Conservation (phyloP, 768 basidiomycete species). For the Lyophyllum decastes region DNA sequence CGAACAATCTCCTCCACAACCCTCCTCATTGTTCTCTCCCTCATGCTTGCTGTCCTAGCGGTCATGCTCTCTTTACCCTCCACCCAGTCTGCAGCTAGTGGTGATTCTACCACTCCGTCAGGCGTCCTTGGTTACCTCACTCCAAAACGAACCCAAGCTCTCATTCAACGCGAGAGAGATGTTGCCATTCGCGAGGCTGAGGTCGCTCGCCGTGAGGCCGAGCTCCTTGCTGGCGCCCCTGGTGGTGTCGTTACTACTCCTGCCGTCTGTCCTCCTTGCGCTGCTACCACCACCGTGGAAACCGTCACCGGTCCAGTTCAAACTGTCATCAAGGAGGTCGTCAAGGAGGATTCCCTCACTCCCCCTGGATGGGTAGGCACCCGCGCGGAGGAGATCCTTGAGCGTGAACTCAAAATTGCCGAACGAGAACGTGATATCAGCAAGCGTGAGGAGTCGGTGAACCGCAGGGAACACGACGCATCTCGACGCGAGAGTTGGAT, state of each 20-base stretch:
- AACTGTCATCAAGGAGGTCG: constrained; percentile 86
- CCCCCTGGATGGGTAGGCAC: constrained; percentile 81
- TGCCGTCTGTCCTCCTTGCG: constrained; percentile 58
- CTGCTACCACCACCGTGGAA: constrained; percentile 52
- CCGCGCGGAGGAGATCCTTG: constrained; percentile 79
- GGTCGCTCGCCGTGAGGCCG: constrained; percentile 87
- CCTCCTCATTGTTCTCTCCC: constrained; percentile 81
- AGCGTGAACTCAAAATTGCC: constrained; percentile 82
- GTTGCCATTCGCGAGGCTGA: constrained; percentile 86
- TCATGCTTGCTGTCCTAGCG: constrained; percentile 85
- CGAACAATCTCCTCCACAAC: constrained; percentile 90
- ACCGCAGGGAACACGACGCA: constrained; percentile 85
- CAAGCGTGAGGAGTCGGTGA: constrained; percentile 82
- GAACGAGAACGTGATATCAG: constrained; percentile 87
- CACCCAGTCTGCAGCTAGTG: constrained; percentile 35
- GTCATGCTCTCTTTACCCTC: constrained; percentile 88
- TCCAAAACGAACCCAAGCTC: constrained; percentile 80
- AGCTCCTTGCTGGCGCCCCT: constrained; percentile 79
- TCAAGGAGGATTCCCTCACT: constrained; percentile 77
- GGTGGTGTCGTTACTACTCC: constrained; percentile 71
- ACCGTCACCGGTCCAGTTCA: constrained; percentile 60
- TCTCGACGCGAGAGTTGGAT: constrained; percentile 88
- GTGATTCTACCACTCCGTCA: constrained; percentile 40
- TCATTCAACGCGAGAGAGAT: constrained; percentile 76
- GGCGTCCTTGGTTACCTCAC: constrained; percentile 76